phyloP scores from a whole-genome alignment of 768 basidiomycete species.

The Auriscalpium vulgare region DNA sequence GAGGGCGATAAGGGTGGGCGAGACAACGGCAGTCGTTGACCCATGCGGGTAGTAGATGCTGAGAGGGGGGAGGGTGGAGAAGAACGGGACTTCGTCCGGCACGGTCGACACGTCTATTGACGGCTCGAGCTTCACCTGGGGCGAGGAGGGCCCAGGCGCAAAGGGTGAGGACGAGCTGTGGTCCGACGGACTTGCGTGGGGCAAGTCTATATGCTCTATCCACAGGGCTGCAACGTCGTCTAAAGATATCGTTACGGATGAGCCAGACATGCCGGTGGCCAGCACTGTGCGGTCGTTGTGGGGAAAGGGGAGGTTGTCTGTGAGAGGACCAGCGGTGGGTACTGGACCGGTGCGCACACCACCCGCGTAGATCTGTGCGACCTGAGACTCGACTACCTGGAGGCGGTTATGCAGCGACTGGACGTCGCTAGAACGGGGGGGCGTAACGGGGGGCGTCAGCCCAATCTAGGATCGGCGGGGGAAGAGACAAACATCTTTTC shows the following conservation, averaged over 20 bases:
- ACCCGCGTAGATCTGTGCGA: constrained; percentile 35
- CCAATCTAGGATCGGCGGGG: neutral
- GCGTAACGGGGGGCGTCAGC: neutral
- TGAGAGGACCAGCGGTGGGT: constrained; percentile 1
- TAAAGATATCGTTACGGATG: constrained; percentile 44
- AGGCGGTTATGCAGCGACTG: constrained; percentile 80
- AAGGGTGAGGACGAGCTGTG: constrained; percentile 6
- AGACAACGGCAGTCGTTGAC: constrained; percentile 26
- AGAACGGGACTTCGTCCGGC: constrained; percentile 17
- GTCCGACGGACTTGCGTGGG: constrained; percentile 20
- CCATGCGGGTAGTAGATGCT: constrained; percentile 12
- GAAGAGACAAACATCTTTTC: constrained; percentile 65
- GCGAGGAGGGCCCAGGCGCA: constrained; percentile 6
- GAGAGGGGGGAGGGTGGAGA: constrained; percentile 5
- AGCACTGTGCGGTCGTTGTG: constrained; percentile 32
- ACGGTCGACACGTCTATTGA: constrained; percentile 3
- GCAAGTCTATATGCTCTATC: constrained; percentile 43
- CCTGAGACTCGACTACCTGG: constrained; percentile 55
- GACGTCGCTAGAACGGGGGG: constrained; percentile 44
- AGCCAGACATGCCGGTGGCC: constrained; percentile 30
- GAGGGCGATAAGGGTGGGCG: constrained; percentile 28
- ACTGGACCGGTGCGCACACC: constrained; percentile 6
- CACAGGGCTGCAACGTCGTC: constrained; percentile 55
- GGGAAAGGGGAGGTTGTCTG: constrained; percentile 16
- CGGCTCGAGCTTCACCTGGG: constrained; percentile 12